Evolutionary conservation across 129 eudicot genomes (phyloP), one percentile per base, ranked within the genome.

Genomic region (Smallanthus sonchifolius): DNA sequence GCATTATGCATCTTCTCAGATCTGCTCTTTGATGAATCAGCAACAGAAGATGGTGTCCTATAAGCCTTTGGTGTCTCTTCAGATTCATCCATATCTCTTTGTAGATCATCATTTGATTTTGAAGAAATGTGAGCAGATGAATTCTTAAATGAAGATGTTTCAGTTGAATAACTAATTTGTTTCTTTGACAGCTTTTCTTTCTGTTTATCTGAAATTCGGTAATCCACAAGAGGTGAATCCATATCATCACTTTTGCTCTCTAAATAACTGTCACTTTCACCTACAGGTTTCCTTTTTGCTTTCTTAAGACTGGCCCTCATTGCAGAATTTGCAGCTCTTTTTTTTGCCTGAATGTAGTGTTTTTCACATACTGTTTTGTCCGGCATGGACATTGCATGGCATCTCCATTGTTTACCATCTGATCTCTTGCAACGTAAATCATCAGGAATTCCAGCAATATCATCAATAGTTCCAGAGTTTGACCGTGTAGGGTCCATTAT

Each of bases 341-440:
- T 94, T 77, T 94, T 94, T 1, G 97, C 99, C 60, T 94, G 99
- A 69, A 88, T 81, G 85, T 94, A 94, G 78, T 94, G 99, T 82
- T 94, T 94, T 74, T 94, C 99, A 28, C 97, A 94, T 11, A 94
- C 97, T 19, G 99, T 94, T 79, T 94, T 94, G 75, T 94, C 99
- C 11, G 99, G 99, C 99, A 94, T 94, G 69, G 99, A 94, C 97
- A 94, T 77, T 34, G 99, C 97, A 60, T 96, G 92, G 78, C 99
- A 94, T 85, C 99, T 91, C 99, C 99, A 94, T 64, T 94, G 99
- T 72, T 94, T 94, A 54, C 99, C 99, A 75, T 94, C 99, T 14
- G 97, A 94, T 79, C 97, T 88, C 85, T 94, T 91, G 81, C 97
- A 94, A 55, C 97, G 88, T 79, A 94, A 82, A 85, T 90, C 99